A percentile compares a stretch with the other conserved stretches of the same genome.
Conservation (phyloP, 1,284 basidiomycete genomes). For the Trametes sp. region DNA sequence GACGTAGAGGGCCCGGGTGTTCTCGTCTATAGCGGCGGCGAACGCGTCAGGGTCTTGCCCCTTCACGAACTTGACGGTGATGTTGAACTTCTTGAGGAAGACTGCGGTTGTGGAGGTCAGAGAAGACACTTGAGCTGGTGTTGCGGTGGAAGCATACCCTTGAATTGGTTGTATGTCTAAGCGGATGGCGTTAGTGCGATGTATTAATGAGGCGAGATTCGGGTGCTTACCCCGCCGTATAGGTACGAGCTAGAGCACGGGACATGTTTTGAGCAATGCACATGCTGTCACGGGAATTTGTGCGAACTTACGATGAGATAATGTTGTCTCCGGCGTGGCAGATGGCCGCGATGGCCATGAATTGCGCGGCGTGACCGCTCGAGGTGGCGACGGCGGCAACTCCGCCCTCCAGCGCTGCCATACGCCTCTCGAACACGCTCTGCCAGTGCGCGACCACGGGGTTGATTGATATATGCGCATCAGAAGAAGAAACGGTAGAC, state of each 20-base stretch:
- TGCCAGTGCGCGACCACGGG: slow-evolving; percentile 41
- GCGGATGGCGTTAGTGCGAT: too few relatives aligned
- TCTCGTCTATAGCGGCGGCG: slow-evolving; percentile 78
- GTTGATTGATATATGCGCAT: neutral
- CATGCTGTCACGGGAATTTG: too few relatives aligned
- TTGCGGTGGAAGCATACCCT: slow-evolving; percentile 54
- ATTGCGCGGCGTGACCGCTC: slow-evolving; percentile 85
- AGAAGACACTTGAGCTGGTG: neutral
- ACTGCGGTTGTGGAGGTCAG: slow-evolving; percentile 49
- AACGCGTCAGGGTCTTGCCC: slow-evolving; percentile 70
- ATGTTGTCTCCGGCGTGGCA: slow-evolving; percentile 83
- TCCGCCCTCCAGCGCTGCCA: slow-evolving; percentile 86
- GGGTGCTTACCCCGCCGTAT: slow-evolving; percentile 66
- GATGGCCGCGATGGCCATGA: slow-evolving; percentile 76
- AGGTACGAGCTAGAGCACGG: slow-evolving; percentile 56
- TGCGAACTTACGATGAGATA: slow-evolving; percentile 62
- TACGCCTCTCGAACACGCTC: slow-evolving; percentile 87
- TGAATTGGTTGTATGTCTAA: slow-evolving; percentile 89
- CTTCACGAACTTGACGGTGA: slow-evolving; percentile 79
- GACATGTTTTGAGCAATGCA: neutral
- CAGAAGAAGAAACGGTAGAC: neutral
- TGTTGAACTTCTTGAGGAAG: slow-evolving; percentile 80
- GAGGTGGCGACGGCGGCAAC: slow-evolving; percentile 80
- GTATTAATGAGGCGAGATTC: neutral
- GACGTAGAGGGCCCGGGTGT: slow-evolving; percentile 83